Conservation (phyloP, 2,329 filamentous ascomycete genomes). For the Pyrenophora teres region DNA sequence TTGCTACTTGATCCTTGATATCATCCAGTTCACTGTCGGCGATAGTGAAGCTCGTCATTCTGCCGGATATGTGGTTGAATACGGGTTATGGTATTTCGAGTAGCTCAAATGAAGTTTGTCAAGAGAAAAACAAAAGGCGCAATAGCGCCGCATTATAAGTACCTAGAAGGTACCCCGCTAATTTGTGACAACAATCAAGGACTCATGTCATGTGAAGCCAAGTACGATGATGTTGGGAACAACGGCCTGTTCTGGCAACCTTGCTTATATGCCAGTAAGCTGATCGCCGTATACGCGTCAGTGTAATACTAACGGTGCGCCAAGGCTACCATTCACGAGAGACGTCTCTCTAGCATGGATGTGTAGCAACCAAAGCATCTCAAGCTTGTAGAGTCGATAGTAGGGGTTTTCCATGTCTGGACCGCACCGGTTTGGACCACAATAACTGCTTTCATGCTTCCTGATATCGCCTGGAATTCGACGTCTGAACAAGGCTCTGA, state of each 20-base stretch:
- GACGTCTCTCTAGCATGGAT: not conserved
- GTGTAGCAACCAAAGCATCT: not conserved
- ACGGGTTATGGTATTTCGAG: no score
- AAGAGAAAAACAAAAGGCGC: no score
- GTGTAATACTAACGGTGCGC: not conserved
- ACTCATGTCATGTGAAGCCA: not conserved
- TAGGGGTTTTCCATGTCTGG: constrained; percentile 2
- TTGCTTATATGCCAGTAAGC: not conserved
- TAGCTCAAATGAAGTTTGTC: no score
- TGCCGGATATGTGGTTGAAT: not conserved
- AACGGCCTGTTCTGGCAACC: not conserved
- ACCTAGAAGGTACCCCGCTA: not conserved
- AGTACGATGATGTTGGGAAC: not conserved
- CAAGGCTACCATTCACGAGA: not conserved
- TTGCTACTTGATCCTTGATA: constrained; percentile 57
- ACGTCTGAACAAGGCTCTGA: not conserved
- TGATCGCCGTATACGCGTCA: not conserved
- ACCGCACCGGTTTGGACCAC: not conserved
- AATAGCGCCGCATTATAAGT: not conserved
- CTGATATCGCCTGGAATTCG: constrained; percentile 1
- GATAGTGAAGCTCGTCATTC: constrained; percentile 51
- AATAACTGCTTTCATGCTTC: not conserved
- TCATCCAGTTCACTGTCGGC: constrained; percentile 50
- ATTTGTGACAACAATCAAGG: not conserved
- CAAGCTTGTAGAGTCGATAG: constrained; percentile 4